Evolutionary conservation across 371 early-diverging fungal genomes (phyloP).

Genomic region (Mortierella sp.): DNA sequence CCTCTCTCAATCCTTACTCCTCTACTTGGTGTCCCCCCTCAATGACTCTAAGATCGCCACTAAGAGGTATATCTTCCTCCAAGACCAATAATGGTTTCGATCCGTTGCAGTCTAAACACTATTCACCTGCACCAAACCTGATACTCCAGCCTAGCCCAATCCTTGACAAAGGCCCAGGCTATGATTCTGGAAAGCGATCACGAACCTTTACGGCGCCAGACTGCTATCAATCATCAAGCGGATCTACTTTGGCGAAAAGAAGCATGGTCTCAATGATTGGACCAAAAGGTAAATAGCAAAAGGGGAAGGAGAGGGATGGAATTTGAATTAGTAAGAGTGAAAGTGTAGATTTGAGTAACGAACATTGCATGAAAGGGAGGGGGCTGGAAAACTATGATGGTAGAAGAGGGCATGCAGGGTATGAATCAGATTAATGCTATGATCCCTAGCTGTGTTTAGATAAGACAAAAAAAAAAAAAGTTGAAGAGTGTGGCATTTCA

Average conservation of each 20-base stretch:
- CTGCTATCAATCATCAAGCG: too few species aligned
- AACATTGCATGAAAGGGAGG: too few species aligned
- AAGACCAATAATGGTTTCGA: conserved; percentile 1
- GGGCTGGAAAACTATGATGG: too few species aligned
- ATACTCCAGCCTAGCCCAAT: conserved; percentile 39
- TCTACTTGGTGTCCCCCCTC: conserved; percentile 35
- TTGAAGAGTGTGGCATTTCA: too few species aligned
- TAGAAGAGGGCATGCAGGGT: too few species aligned
- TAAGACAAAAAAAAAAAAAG: too few species aligned
- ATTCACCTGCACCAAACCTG: conserved; percentile 51
- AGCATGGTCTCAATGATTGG: conserved; percentile 14
- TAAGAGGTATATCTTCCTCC: conserved; percentile 13
- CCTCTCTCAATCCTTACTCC: conserved; percentile 39
- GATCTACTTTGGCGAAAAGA: not conserved
- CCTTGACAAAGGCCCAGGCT: not conserved
- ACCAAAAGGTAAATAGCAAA: conserved; percentile 41
- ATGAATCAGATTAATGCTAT: too few species aligned
- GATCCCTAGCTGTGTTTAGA: too few species aligned
- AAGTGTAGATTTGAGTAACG: too few species aligned
- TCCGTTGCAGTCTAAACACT: conserved; percentile 10
- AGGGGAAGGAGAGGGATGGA: too few species aligned
- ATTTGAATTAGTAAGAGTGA: too few species aligned
- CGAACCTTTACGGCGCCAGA: not conserved
- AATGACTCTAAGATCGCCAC: conserved; percentile 17
- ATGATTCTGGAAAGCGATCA: conserved; percentile 14